Evolutionary conservation across 495 filamentous ascomycete genomes (phyloP).

Genomic region (Xylaria scruposa): DNA sequence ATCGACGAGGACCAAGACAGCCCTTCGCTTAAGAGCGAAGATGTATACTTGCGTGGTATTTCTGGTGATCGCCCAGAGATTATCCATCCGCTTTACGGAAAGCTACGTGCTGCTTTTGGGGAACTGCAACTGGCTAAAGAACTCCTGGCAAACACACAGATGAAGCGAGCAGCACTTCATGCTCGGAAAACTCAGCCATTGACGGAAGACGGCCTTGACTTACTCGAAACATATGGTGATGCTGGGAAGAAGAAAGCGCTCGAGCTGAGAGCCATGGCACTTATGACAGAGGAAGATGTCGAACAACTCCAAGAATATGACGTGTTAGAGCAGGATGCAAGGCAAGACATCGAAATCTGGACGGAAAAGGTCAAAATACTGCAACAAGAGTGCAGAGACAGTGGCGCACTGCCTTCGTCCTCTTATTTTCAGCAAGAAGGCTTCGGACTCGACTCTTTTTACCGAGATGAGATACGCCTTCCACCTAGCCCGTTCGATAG

Average conservation of each 20-base stretch:
- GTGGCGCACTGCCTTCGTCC: conserved; percentile 34
- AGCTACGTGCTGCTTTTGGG: conserved; percentile 35
- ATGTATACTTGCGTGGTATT: conserved; percentile 35
- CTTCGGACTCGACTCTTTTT: conserved; percentile 33
- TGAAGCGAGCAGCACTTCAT: conserved; percentile 38
- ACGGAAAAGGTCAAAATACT: conserved; percentile 29
- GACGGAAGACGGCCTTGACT: conserved; percentile 34
- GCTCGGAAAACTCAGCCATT: conserved; percentile 38
- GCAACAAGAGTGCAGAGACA: conserved; percentile 35
- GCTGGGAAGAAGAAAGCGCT: conserved; percentile 38
- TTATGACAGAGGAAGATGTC: conserved; percentile 39
- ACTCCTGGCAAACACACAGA: conserved; percentile 38
- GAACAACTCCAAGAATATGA: conserved; percentile 39
- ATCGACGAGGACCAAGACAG: conserved; percentile 30
- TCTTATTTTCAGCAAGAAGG: conserved; percentile 35
- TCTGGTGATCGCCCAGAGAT: conserved; percentile 38
- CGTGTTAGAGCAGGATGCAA: conserved; percentile 33
- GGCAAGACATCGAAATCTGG: conserved; percentile 34
- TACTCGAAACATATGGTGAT: conserved; percentile 38
- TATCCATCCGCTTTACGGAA: conserved; percentile 38
- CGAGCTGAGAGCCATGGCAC: conserved; percentile 35
- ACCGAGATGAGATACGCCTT: conserved; percentile 38
- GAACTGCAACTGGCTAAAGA: conserved; percentile 41
- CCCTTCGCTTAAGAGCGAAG: conserved; percentile 30
- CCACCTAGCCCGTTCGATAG: conserved; percentile 30